Evolutionary conservation across 495 filamentous ascomycete genomes (phyloP).

Genomic region (Neurospora tetrasperma): DNA sequence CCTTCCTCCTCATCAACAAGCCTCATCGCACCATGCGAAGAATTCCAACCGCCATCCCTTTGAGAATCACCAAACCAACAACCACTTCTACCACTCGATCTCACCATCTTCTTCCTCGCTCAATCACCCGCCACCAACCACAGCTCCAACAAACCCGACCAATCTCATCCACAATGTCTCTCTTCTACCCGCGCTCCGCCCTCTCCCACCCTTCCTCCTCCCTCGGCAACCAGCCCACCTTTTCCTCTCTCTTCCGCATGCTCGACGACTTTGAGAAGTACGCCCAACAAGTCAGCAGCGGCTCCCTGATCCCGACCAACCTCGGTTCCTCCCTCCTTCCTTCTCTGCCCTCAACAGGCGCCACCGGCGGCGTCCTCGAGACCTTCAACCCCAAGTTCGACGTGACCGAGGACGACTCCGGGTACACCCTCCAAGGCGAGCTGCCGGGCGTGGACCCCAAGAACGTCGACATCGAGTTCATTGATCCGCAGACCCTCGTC

Average conservation of each 20-base stretch:
- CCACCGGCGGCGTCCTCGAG: neutral
- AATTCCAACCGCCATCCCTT: neutral
- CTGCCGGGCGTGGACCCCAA: conserved; percentile 75
- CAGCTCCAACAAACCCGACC: neutral
- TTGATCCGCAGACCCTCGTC: conserved; percentile 63
- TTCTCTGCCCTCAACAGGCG: neutral
- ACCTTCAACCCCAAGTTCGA: conserved; percentile 52
- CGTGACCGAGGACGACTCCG: conserved; percentile 54
- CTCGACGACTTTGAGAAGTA: conserved; percentile 67
- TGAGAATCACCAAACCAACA: neutral
- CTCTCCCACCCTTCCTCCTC: conserved; percentile 21
- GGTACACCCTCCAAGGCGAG: conserved; percentile 79
- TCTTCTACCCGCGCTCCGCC: conserved; percentile 13
- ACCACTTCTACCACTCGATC: neutral
- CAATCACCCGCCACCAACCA: neutral
- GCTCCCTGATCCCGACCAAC: neutral
- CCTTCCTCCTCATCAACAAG: neutral
- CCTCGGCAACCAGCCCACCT: conserved; percentile 36
- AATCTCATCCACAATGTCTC: conserved; percentile 12
- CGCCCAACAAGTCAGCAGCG: conserved; percentile 18
- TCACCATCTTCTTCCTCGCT: neutral
- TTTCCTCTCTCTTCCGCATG: conserved; percentile 63
- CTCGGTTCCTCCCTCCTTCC: conserved; percentile 16
- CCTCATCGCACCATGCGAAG: neutral
- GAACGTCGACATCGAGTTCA: conserved; percentile 77